Evolutionary conservation across 441 rosid species (phyloP).

Genomic region (Cnidoscolus chayamansa): DNA sequence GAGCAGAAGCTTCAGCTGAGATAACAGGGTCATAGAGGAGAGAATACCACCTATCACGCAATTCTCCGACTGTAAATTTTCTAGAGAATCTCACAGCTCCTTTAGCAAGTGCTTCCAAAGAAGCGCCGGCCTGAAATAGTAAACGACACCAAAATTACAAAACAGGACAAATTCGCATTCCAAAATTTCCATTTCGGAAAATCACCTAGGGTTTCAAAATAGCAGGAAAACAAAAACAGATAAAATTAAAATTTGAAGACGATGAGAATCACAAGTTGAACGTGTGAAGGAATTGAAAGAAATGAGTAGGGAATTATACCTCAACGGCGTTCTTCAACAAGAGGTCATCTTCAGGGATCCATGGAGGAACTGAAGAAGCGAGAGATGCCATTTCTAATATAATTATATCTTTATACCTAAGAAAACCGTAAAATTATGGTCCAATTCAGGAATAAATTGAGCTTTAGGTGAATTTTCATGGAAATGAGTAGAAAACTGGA

Average conservation of each 20-base stretch:
- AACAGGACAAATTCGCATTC: not conserved
- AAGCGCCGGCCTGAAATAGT: conserved; percentile 69
- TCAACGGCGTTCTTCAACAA: conserved; percentile 77
- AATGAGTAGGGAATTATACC: conserved; percentile 35
- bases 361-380: conserved; percentile 29
- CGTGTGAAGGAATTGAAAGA: not conserved
- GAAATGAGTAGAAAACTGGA: not conserved
- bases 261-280: not conserved
- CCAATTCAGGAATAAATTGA: not conserved
- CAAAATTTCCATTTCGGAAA: too few species aligned
- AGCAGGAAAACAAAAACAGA: not conserved
- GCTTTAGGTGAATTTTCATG: not conserved
- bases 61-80: conserved; percentile 56
- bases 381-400: conserved; percentile 35
- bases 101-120: conserved; percentile 84
- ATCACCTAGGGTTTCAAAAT: conserved; percentile 19
- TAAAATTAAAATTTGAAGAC: not conserved
- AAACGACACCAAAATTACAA: too few species aligned
- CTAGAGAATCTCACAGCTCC: conserved; percentile 82
- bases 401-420: not conserved
- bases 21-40: conserved; percentile 74
- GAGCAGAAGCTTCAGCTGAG: conserved; percentile 64
- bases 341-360: conserved; percentile 80
- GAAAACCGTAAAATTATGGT: not conserved
- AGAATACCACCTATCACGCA: conserved; percentile 81